A percentile compares a stretch with the other conserved stretches of the same genome.
Evolutionary conservation across 1,284 basidiomycete genomes (phyloP).

Genomic region (Anthracocystis panici-leucophaei): DNA sequence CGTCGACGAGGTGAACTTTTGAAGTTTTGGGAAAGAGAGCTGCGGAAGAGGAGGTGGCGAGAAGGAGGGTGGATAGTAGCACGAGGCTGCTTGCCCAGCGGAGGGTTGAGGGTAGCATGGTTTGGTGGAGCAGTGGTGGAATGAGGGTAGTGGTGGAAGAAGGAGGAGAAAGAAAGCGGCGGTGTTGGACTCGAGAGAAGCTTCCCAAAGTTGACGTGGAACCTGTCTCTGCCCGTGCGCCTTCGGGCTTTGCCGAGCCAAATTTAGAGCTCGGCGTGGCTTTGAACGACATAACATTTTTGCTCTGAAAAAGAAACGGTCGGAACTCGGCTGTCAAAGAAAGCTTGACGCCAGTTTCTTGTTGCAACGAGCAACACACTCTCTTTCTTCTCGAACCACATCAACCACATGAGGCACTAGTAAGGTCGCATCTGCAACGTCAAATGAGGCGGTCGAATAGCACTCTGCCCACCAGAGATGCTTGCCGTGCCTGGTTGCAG

Average conservation of each 20-base stretch:
- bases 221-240: background rate
- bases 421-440: background rate
- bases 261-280: conserved; percentile 19
- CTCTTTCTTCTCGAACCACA: background rate
- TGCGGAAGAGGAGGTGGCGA: conserved; percentile 30
- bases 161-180: background rate
- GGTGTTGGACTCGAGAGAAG: conserved; percentile 6
- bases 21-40: conserved; percentile 62
- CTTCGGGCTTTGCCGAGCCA: background rate
- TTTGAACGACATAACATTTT: background rate
- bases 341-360: conserved; percentile 21
- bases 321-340: conserved; percentile 27
- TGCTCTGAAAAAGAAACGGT: background rate
- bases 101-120: conserved; percentile 6
- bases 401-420: background rate
- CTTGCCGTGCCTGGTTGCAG: conserved; percentile 24
- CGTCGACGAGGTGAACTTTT: conserved; percentile 55
- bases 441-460: conserved; percentile 27
- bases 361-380: background rate
- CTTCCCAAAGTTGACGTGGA: conserved; percentile 40
- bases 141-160: conserved; percentile 7
- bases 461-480: conserved; percentile 28
- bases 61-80: conserved; percentile 26
- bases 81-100: conserved; percentile 30
- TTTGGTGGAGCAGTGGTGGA: background rate